Percentiles rank a stretch among this genome's conserved stretches.
Evolutionary conservation across 768 basidiomycete genomes (phyloP).

Genomic region (Trametes elegans): DNA sequence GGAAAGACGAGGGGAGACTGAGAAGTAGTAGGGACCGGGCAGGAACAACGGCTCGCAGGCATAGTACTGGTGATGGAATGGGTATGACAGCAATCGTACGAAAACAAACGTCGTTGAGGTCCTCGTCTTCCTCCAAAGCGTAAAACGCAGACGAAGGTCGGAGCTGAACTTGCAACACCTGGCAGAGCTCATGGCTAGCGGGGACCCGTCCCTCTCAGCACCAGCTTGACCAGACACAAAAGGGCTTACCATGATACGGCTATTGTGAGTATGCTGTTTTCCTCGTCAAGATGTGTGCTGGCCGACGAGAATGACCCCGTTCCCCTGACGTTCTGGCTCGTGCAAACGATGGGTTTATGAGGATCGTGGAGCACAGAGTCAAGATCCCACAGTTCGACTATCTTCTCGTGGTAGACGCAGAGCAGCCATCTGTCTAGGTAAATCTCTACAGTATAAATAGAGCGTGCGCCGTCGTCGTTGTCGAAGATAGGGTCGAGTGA

Average conservation of each 20-base stretch:
- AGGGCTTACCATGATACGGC: conserved; percentile 25
- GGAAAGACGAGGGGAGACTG: conserved; percentile 31
- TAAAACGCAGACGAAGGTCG: conserved; percentile 1
- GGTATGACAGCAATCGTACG: conserved; percentile 2
- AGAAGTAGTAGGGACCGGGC: conserved; percentile 33
- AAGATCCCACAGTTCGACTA: conserved; percentile 43
- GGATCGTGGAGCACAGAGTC: conserved; percentile 5
- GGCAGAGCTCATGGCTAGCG: conserved; percentile 14
- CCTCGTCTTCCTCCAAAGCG: neutral
- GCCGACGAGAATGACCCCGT: conserved; percentile 15
- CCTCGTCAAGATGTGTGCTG: conserved; percentile 18
- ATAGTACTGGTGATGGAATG: conserved; percentile 12
- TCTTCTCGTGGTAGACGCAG: conserved; percentile 41
- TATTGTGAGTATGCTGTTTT: conserved; percentile 17
- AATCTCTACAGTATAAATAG: conserved; percentile 39
- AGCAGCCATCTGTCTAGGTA: conserved; percentile 49
- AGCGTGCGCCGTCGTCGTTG: conserved; percentile 13
- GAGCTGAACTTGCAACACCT: conserved; percentile 13
- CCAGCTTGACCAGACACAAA: neutral
- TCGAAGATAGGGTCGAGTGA: conserved; percentile 3
- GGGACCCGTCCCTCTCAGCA: conserved; percentile 5
- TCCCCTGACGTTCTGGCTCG: conserved; percentile 11
- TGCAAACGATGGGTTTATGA: conserved; percentile 5
- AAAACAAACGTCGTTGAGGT: neutral
- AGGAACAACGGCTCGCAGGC: conserved; percentile 18